A percentile compares a stretch with the other conserved stretches of the same genome.
Conservation (phyloP, 2,329 filamentous ascomycete genomes). For the Botrytis elliptica region DNA sequence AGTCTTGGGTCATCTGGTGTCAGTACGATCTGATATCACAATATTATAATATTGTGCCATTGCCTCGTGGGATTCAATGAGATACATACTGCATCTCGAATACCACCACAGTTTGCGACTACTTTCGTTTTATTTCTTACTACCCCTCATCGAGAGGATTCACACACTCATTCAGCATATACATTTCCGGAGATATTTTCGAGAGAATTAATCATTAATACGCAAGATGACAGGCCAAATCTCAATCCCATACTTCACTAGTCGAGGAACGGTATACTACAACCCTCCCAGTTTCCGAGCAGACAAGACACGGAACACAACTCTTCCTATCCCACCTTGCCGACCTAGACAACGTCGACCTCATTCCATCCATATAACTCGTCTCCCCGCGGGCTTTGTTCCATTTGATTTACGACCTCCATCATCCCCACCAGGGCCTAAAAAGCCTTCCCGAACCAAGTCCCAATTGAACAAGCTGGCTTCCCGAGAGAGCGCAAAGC, state of each 20-base stretch:
- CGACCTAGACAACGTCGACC: conserved; percentile 52
- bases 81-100: neutral
- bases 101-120: conserved; percentile 6
- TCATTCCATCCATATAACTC: conserved; percentile 55
- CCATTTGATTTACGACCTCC: conserved; percentile 40
- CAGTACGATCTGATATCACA: conserved; percentile 7
- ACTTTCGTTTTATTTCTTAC: conserved; percentile 8
- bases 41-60: conserved; percentile 19
- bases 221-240: conserved; percentile 36
- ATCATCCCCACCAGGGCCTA: conserved; percentile 35
- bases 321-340: conserved; percentile 46
- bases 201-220: conserved; percentile 27
- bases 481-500: conserved; percentile 43
- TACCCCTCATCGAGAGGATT: neutral
- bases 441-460: conserved; percentile 41
- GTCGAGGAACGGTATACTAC: conserved; percentile 36
- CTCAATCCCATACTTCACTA: conserved; percentile 31
- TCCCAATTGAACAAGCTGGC: conserved; percentile 46
- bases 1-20: conserved; percentile 22
- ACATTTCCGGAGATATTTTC: neutral
- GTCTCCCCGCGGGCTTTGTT: conserved; percentile 47
- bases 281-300: conserved; percentile 27
- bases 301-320: conserved; percentile 24
- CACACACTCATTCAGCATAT: conserved; percentile 18
- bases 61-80: conserved; percentile 3